phyloP scores from a whole-genome alignment of 176 grass and related monocot species.

The Puya raimondii region DNA sequence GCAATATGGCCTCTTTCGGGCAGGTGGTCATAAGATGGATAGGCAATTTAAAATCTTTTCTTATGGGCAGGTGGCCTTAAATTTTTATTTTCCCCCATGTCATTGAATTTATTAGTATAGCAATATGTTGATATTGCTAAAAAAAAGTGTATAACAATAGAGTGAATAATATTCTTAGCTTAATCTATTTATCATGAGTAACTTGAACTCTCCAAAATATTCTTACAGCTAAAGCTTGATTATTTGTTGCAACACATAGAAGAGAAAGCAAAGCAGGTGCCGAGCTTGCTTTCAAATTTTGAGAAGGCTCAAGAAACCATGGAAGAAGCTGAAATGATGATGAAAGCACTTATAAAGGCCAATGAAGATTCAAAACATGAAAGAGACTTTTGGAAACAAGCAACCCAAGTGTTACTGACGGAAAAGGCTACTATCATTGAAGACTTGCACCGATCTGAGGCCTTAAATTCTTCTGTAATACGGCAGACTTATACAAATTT shows the following conservation, averaged over 20 bases:
- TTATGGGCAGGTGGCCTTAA: neutral
- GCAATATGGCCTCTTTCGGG: constrained; percentile 30
- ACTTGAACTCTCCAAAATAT: no score
- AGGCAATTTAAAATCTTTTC: constrained; percentile 43
- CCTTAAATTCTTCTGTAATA: constrained; percentile 34
- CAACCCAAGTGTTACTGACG: constrained; percentile 17
- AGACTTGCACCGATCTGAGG: constrained; percentile 39
- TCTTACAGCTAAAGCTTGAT: constrained; percentile 31
- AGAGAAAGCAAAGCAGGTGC: constrained; percentile 49
- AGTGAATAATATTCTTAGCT: no score
- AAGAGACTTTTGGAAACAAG: constrained; percentile 45
- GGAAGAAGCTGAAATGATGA: constrained; percentile 68
- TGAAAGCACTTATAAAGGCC: constrained; percentile 46
- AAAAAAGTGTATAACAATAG: no score
- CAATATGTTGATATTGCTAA: no score
- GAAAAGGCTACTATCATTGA: constrained; percentile 31
- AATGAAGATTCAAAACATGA: constrained; percentile 59
- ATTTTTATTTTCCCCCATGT: no score
- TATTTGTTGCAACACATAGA: constrained; percentile 27
- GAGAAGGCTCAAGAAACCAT: constrained; percentile 77
- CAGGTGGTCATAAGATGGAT: constrained; percentile 54
- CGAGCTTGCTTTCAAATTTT: constrained; percentile 51
- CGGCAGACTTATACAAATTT: constrained; percentile 35
- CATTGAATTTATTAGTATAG: no score
- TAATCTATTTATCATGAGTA: no score